Conservation (phyloP, 1,284 basidiomycete species). For the Marasmius oreades region DNA sequence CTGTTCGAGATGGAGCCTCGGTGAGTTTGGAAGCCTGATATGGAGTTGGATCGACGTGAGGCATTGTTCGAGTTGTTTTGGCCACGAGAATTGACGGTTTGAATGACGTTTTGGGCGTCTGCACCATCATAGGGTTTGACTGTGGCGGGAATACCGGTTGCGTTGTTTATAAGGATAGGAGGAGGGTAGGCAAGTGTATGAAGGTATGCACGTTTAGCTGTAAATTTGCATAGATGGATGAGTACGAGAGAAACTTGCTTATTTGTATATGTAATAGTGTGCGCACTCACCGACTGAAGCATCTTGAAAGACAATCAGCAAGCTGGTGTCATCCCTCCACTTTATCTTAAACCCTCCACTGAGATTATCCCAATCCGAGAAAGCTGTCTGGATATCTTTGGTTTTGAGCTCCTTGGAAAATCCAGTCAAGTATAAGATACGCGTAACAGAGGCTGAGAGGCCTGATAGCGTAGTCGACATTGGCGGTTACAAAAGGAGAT, state of each 20-base stretch:
- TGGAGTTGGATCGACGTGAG: slow-evolving; percentile 66
- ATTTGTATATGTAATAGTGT: too few species aligned
- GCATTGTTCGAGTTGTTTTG: slow-evolving; percentile 58
- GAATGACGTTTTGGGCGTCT: slow-evolving; percentile 88
- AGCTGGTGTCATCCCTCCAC: slow-evolving; percentile 96
- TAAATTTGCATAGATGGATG: too few species aligned
- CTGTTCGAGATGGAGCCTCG: slow-evolving; percentile 30
- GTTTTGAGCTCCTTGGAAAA: slow-evolving; percentile 97
- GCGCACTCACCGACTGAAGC: slow-evolving; percentile 69
- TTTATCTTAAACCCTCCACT: slow-evolving; percentile 97
- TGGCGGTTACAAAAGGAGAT: slow-evolving; percentile 16
- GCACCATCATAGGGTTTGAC: slow-evolving; percentile 93
- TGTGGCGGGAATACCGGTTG: slow-evolving; percentile 51
- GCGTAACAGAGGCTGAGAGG: slow-evolving; percentile 91
- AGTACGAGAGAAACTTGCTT: too few species aligned
- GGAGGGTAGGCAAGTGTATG: slow-evolving; percentile 83
- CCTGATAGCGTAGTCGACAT: slow-evolving; percentile 66
- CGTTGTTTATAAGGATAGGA: slow-evolving; percentile 55
- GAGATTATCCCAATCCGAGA: slow-evolving; percentile 85
- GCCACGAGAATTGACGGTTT: slow-evolving; percentile 75
- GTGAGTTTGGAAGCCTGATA: slow-evolving; percentile 57
- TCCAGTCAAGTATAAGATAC: slow-evolving; percentile 88
- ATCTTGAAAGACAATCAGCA: slow-evolving; percentile 92
- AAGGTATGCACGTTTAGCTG: slow-evolving; percentile 89
- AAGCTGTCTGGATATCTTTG: slow-evolving; percentile 90